Evolutionary conservation across 2,329 filamentous ascomycete genomes (phyloP).

Genomic region (Incumbomyces lentus): DNA sequence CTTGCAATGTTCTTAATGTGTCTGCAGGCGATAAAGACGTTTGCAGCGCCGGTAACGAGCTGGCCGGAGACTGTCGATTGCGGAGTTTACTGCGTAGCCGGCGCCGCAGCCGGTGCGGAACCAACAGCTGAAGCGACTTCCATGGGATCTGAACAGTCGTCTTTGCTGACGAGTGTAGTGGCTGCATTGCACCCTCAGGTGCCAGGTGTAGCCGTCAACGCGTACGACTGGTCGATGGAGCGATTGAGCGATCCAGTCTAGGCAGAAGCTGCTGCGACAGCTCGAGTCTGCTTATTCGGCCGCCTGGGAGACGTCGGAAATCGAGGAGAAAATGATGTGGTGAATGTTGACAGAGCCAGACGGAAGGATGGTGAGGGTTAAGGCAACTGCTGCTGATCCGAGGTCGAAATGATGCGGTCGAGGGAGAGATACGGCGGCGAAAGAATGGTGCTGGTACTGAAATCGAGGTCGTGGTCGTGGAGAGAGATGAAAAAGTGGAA

Average conservation of each 20-base stretch:
- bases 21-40: constrained; percentile 73
- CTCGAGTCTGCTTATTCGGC: too few species aligned
- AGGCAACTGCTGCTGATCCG: constrained; percentile 2
- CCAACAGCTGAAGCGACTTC: constrained; percentile 39
- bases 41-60: constrained; percentile 65
- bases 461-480: neutral
- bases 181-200: constrained; percentile 17
- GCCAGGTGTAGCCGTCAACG: constrained; percentile 1
- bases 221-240: too few species aligned
- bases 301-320: constrained; percentile 5
- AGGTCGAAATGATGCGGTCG: constrained; percentile 1
- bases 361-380: constrained; percentile 6
- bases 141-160: constrained; percentile 38
- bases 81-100: constrained; percentile 60
- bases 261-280: neutral
- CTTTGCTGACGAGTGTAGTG: constrained; percentile 30
- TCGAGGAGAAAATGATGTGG: neutral
- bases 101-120: constrained; percentile 56
- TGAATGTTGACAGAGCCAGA: neutral
- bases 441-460: neutral
- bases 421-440: neutral
- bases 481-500: neutral
- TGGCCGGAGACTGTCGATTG: constrained; percentile 55
- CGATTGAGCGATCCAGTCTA: neutral
- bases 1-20: constrained; percentile 63